These are phyloP conservation scores for Carex pumila DNA, from an alignment of 176 grass and related monocot species.

Conservation along the genomic window DNA sequence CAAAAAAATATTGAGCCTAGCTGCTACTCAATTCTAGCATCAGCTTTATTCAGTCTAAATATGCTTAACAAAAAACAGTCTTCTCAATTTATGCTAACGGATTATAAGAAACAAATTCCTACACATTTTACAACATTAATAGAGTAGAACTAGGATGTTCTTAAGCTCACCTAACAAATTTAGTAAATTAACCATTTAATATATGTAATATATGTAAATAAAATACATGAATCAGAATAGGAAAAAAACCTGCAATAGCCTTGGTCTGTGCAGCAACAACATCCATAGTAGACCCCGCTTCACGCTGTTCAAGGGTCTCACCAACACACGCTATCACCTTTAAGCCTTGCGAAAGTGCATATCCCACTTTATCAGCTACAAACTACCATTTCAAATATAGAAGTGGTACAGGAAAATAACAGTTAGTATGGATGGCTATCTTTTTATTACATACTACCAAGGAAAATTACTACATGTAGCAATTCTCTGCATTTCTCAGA, in stretches of 20 bases:
- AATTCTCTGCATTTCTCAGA: neutral
- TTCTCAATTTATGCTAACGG: neutral
- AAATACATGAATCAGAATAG: neutral
- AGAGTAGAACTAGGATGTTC: too few species aligned
- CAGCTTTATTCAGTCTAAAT: neutral
- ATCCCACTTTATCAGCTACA: constrained; percentile 74
- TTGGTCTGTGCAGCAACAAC: constrained; percentile 71
- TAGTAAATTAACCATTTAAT: too few species aligned
- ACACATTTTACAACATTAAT: neutral
- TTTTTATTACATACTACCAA: neutral
- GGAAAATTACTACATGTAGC: neutral
- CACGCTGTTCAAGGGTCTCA: constrained; percentile 78
- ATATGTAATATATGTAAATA: neutral
- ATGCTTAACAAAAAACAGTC: neutral
- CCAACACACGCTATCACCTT: constrained; percentile 94
- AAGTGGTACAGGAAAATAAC: neutral
- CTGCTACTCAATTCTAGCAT: neutral
- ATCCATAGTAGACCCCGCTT: constrained; percentile 64
- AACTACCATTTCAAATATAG: constrained; percentile 39
- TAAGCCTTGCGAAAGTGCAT: constrained; percentile 68
- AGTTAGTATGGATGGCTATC: neutral
- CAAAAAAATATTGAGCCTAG: neutral
- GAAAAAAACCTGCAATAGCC: constrained; percentile 62
- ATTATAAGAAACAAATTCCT: neutral
- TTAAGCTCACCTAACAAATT: too few species aligned